Conservation (phyloP, 2,329 filamentous ascomycete genomes). For the Paecilomyces sp. region DNA sequence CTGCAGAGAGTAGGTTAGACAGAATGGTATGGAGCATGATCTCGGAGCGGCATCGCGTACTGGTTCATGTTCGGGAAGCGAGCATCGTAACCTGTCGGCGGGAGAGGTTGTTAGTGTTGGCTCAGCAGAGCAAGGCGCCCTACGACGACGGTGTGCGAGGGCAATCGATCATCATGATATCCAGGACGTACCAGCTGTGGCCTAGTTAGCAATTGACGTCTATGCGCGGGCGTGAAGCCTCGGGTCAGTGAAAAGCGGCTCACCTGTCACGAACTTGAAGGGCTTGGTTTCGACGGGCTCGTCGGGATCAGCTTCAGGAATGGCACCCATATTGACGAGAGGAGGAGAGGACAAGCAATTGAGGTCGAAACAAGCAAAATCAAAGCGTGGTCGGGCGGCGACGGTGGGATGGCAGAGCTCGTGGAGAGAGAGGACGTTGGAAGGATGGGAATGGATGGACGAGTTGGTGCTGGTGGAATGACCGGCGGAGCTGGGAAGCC, state of each 20-base stretch:
- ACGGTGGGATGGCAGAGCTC: slow-evolving; percentile 13
- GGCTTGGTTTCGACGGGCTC: slow-evolving; percentile 90
- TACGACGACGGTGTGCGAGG: not conserved
- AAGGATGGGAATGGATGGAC: slow-evolving; percentile 12
- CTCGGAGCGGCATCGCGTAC: slow-evolving; percentile 24
- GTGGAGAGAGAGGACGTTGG: slow-evolving; percentile 10
- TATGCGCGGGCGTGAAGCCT: slow-evolving; percentile 18
- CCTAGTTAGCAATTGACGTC: slow-evolving; percentile 34
- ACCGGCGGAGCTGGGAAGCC: slow-evolving; percentile 28
- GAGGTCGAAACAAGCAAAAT: slow-evolving; percentile 8
- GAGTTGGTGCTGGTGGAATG: slow-evolving; percentile 18
- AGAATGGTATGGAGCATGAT: not conserved
- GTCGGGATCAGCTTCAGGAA: slow-evolving; percentile 53
- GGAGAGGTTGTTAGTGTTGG: slow-evolving; percentile 24
- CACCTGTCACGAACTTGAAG: slow-evolving; percentile 99
- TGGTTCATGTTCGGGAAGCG: slow-evolving; percentile 95
- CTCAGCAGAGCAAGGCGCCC: slow-evolving; percentile 7
- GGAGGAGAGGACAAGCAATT: slow-evolving; percentile 26
- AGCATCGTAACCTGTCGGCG: slow-evolving; percentile 79
- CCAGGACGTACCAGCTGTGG: slow-evolving; percentile 43
- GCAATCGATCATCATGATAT: slow-evolving; percentile 7
- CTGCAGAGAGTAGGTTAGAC: slow-evolving; percentile 19
- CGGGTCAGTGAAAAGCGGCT: slow-evolving; percentile 31
- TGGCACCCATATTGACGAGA: slow-evolving; percentile 74
- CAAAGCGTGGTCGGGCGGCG: slow-evolving; percentile 25